Percentiles rank a stretch among this genome's conserved stretches.
These are phyloP conservation scores for Nicotiana obtusifolia DNA, from an alignment of 257 asterid genomes.

Conservation along the genomic window DNA sequence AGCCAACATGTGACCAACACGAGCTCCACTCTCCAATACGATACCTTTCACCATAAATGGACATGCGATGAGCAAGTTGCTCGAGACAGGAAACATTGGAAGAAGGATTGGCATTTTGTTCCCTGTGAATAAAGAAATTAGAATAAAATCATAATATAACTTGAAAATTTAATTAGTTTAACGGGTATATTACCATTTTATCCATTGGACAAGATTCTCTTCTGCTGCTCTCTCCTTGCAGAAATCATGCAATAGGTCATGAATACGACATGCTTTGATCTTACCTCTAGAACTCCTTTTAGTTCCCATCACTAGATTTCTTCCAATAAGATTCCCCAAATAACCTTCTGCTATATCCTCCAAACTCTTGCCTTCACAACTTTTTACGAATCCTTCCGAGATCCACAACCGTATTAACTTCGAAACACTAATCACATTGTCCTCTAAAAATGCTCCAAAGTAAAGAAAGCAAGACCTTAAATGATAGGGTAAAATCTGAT, in stretches of 20 bases:
- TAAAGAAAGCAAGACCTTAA: constrained; percentile 17
- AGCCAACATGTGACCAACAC: background rate
- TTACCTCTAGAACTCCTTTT: background rate
- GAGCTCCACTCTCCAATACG: too few species aligned
- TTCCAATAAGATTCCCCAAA: constrained; percentile 12
- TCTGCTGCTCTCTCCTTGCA: background rate
- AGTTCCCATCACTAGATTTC: constrained; percentile 9
- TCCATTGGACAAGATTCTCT: background rate
- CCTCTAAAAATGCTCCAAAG: constrained; percentile 16
- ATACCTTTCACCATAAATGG: too few species aligned
- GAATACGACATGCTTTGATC: constrained; percentile 5
- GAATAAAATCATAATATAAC: background rate
- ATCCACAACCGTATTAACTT: constrained; percentile 18
- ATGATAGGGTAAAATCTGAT: constrained; percentile 4
- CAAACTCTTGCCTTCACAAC: background rate
- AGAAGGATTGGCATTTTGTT: background rate
- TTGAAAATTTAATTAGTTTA: too few species aligned
- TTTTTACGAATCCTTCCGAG: constrained; percentile 13
- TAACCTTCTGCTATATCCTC: constrained; percentile 18
- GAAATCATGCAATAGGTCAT: constrained; percentile 17
- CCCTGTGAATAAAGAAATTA: background rate
- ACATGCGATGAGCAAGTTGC: background rate
- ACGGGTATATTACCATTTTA: background rate
- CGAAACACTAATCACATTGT: background rate
- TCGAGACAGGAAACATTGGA: too few species aligned